Conservation (phyloP, 495 filamentous ascomycete genomes). For the Aspergillus baeticus region DNA sequence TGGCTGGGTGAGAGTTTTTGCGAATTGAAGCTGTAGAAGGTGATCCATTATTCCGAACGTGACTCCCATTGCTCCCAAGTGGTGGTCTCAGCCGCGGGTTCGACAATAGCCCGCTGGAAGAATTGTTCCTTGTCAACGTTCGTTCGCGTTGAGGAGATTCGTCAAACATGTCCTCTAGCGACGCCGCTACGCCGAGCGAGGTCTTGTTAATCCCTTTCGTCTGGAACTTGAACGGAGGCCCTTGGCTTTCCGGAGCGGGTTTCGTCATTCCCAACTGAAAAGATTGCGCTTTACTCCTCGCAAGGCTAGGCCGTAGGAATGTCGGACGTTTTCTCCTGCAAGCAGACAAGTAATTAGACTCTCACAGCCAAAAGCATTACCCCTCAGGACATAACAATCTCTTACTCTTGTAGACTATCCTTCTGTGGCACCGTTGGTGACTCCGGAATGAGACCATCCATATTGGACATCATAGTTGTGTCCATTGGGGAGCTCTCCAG, state of each 20-base stretch:
- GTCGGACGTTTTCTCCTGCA: slow-evolving; percentile 39
- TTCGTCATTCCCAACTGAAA: slow-evolving; percentile 38
- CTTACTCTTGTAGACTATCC: slow-evolving; percentile 36
- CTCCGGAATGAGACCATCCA: slow-evolving; percentile 46
- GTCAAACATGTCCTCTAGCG: slow-evolving; percentile 74
- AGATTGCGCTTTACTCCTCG: slow-evolving; percentile 42
- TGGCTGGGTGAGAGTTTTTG: slow-evolving; percentile 67
- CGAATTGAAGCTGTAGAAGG: slow-evolving; percentile 68
- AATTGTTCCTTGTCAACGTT: slow-evolving; percentile 29
- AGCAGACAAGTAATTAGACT: slow-evolving; percentile 20
- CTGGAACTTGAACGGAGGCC: slow-evolving; percentile 75
- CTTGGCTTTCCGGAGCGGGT: slow-evolving; percentile 54
- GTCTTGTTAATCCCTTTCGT: slow-evolving; percentile 50
- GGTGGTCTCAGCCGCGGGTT: slow-evolving; percentile 61
- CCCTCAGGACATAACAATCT: slow-evolving; percentile 4
- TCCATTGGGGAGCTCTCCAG: slow-evolving; percentile 53
- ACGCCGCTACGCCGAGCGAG: slow-evolving; percentile 56
- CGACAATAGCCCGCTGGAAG: slow-evolving; percentile 37
- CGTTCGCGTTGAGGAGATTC: slow-evolving; percentile 76
- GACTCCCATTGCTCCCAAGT: slow-evolving; percentile 47
- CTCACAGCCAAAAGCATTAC: background rate
- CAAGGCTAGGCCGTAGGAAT: slow-evolving; percentile 42
- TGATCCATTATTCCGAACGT: slow-evolving; percentile 63
- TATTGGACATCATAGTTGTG: slow-evolving; percentile 39
- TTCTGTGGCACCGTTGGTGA: slow-evolving; percentile 52